Evolutionary conservation across 306 rosid genomes (phyloP).

Genomic region (Hylodesmum podocarpum): DNA sequence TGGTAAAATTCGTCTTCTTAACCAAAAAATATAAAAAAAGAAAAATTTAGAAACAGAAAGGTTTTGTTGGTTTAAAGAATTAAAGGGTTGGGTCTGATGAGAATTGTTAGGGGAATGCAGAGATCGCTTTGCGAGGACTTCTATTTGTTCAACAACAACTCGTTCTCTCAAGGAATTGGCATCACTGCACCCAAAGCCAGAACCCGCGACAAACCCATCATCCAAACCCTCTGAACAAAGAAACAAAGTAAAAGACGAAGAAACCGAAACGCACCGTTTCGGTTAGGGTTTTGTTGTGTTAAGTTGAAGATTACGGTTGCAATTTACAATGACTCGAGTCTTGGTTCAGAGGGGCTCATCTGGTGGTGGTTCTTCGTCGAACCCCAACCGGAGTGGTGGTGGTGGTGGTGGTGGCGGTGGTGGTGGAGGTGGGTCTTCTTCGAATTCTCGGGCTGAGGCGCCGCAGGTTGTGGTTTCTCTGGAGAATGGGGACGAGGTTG

Average conservation of each 20-base stretch:
- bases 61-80: conserved; percentile 80
- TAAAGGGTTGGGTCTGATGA: conserved; percentile 90
- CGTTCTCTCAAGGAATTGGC: conserved; percentile 83
- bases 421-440: conserved; percentile 43
- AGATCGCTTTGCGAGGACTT: conserved; percentile 74
- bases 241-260: too few species aligned
- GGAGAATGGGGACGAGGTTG: conserved; percentile 55
- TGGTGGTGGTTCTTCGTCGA: conserved; percentile 24
- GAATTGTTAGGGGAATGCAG: conserved; percentile 99
- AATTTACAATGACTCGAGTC: conserved; percentile 68
- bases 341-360: conserved; percentile 78
- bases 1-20: conserved; percentile 56
- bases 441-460: conserved; percentile 54
- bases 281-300: not conserved
- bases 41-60: conserved; percentile 32
- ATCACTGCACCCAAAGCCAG: conserved; percentile 90
- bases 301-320: not conserved
- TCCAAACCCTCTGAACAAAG: not conserved
- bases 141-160: conserved; percentile 49
- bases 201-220: conserved; percentile 69
- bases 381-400: not conserved
- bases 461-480: conserved; percentile 40
- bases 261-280: not conserved
- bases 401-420: conserved; percentile 12
- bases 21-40: not conserved